phyloP scores from a whole-genome alignment of 2,329 filamentous ascomycete genomes.

The Apiospora pterosperma region DNA sequence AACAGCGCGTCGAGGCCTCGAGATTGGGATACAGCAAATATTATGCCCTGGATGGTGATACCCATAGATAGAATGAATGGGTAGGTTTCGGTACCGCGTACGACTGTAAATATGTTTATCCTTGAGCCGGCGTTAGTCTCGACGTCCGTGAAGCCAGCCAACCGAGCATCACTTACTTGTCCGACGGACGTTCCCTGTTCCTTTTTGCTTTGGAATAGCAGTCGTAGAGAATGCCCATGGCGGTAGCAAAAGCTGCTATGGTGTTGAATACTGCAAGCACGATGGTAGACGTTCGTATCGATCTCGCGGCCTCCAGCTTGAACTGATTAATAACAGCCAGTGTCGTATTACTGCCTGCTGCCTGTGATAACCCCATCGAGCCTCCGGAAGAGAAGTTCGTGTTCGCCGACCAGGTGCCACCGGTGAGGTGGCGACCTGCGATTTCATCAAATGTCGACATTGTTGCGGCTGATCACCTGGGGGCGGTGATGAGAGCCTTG shows the following conservation, averaged over 20 bases:
- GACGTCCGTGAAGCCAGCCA: slow-evolving; percentile 23
- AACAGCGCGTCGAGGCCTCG: slow-evolving; percentile 50
- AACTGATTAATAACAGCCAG: slow-evolving; percentile 47
- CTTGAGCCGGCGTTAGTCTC: slow-evolving; percentile 20
- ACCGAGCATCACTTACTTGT: slow-evolving; percentile 36
- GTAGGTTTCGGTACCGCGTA: slow-evolving; percentile 46
- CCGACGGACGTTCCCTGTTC: slow-evolving; percentile 32
- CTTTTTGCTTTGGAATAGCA: slow-evolving; percentile 45
- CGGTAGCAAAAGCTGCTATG: slow-evolving; percentile 53
- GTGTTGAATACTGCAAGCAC: slow-evolving; percentile 61
- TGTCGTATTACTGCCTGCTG: slow-evolving; percentile 36
- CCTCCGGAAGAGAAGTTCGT: slow-evolving; percentile 18
- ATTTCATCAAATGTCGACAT: slow-evolving; percentile 19
- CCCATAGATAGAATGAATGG: slow-evolving; percentile 56
- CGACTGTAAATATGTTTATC: slow-evolving; percentile 34
- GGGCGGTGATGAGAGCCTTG: slow-evolving; percentile 27
- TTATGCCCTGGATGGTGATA: slow-evolving; percentile 55
- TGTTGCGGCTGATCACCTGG: slow-evolving; percentile 18
- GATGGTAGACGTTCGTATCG: slow-evolving; percentile 58
- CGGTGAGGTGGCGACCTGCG: slow-evolving; percentile 11
- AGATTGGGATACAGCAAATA: slow-evolving; percentile 55
- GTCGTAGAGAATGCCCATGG: slow-evolving; percentile 54
- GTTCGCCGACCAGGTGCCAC: slow-evolving; percentile 22
- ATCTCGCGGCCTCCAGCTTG: slow-evolving; percentile 50
- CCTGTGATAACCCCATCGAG: slow-evolving; percentile 22